Conservation (phyloP, 2,329 filamentous ascomycete genomes). For the Colletotrichum siamense region DNA sequence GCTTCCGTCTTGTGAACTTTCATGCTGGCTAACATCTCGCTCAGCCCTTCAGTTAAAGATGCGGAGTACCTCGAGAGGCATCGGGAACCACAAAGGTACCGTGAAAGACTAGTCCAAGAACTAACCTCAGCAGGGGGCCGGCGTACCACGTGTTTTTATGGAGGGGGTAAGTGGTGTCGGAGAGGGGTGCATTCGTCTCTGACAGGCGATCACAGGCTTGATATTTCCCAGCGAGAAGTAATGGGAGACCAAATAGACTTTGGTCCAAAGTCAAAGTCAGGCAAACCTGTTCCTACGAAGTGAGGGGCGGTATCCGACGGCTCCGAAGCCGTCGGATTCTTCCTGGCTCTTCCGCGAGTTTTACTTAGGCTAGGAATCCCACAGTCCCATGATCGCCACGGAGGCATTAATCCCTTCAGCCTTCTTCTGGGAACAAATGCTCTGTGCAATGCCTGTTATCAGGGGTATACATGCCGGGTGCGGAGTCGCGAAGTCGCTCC, state of each 20-base stretch:
- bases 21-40: rapidly evolving
- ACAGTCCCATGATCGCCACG: not conserved
- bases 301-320: not conserved
- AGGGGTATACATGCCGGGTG: not conserved
- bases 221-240: not conserved
- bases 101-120: not conserved
- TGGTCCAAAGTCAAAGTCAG: not conserved
- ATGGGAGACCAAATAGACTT: not conserved
- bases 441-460: not conserved
- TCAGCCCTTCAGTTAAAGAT: too few relatives aligned
- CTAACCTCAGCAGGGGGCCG: too few relatives aligned
- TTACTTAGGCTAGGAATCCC: too few relatives aligned
- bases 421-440: not conserved
- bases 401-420: not conserved
- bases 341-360: too few relatives aligned
- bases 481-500: not conserved
- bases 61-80: too few relatives aligned
- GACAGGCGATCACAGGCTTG: not conserved
- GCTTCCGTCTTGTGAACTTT: not conserved
- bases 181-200: not conserved
- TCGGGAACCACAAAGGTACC: too few relatives aligned
- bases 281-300: not conserved
- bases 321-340: not conserved
- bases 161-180: not conserved
- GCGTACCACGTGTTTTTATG: not conserved